Percentiles rank a stretch among this genome's conserved stretches.
Conservation (phyloP, 2,329 filamentous ascomycete species). For the Ceratocystis destructans region DNA sequence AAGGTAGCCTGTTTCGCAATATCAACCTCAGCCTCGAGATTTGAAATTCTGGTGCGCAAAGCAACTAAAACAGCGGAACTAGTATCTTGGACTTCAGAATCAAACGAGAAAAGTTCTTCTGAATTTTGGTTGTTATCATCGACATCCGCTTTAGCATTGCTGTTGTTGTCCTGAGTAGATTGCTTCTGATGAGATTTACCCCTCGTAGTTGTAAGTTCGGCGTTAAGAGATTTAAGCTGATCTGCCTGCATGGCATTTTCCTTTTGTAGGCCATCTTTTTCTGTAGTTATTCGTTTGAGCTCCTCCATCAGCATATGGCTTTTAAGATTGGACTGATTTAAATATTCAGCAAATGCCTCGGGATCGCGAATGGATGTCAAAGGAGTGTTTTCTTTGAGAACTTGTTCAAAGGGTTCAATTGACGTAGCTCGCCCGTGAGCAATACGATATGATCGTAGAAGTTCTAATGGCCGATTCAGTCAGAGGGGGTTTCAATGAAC, state of each 20-base stretch:
- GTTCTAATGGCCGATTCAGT: slow-evolving; percentile 38
- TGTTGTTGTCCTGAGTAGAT: slow-evolving; percentile 15
- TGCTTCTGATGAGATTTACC: slow-evolving; percentile 22
- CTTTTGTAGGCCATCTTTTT: slow-evolving; percentile 68
- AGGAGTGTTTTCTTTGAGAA: slow-evolving; percentile 82
- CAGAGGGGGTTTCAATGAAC: background rate
- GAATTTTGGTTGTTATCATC: slow-evolving; percentile 24
- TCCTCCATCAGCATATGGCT: slow-evolving; percentile 91
- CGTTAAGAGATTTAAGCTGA: slow-evolving; percentile 31
- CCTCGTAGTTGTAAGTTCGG: slow-evolving; percentile 34
- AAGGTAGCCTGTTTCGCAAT: slow-evolving; percentile 57
- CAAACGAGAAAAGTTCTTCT: slow-evolving; percentile 76
- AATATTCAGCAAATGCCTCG: slow-evolving; percentile 70
- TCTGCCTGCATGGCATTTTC: slow-evolving; percentile 41
- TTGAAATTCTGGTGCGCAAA: slow-evolving; percentile 54
- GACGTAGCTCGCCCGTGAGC: slow-evolving; percentile 75
- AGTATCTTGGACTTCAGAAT: slow-evolving; percentile 70
- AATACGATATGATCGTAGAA: slow-evolving; percentile 80
- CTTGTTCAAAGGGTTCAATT: slow-evolving; percentile 87
- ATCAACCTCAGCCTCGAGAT: slow-evolving; percentile 55
- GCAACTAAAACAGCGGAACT: slow-evolving; percentile 54
- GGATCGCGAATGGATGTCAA: slow-evolving; percentile 80
- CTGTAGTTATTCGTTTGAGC: slow-evolving; percentile 69
- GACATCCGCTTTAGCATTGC: slow-evolving; percentile 27
- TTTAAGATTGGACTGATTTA: slow-evolving; percentile 73